Conservation (phyloP, 805 yeast genomes). For the Starmerella etchellsii region DNA sequence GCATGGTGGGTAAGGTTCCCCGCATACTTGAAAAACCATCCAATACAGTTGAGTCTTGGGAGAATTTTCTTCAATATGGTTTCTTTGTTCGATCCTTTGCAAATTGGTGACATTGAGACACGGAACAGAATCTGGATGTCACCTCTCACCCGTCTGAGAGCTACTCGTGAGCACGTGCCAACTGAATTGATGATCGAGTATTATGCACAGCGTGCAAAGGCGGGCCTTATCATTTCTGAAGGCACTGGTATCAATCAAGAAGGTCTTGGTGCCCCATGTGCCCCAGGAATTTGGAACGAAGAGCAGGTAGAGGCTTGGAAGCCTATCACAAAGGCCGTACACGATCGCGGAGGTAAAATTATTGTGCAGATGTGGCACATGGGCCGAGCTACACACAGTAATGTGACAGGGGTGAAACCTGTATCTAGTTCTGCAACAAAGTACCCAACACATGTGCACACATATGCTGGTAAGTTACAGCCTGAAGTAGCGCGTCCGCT, state of each 20-base stretch:
- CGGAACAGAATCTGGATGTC: conserved; percentile 35
- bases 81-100: conserved; percentile 27
- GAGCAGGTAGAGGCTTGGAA: conserved; percentile 27
- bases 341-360: conserved; percentile 21
- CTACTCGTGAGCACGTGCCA: conserved; percentile 28
- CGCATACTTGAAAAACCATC: too few species aligned
- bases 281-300: conserved; percentile 24
- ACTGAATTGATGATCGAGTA: conserved; percentile 36
- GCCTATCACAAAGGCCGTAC: conserved; percentile 24
- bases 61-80: too few species aligned
- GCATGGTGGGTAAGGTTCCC: too few species aligned
- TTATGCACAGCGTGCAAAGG: conserved; percentile 42
- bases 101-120: conserved; percentile 26
- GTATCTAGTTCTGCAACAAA: conserved; percentile 8
- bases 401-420: conserved; percentile 7
- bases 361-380: conserved; percentile 18
- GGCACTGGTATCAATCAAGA: conserved; percentile 38
- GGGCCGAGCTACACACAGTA: conserved; percentile 15
- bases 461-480: conserved; percentile 16
- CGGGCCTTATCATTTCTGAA: conserved; percentile 40
- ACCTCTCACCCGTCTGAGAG: conserved; percentile 39
- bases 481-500: conserved; percentile 28
- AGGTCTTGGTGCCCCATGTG: conserved; percentile 31
- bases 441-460: conserved; percentile 4
- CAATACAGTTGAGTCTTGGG: too few species aligned